Evolutionary conservation across 176 grass and related monocot genomes (phyloP).

Genomic region (Aegilops tauschii): DNA sequence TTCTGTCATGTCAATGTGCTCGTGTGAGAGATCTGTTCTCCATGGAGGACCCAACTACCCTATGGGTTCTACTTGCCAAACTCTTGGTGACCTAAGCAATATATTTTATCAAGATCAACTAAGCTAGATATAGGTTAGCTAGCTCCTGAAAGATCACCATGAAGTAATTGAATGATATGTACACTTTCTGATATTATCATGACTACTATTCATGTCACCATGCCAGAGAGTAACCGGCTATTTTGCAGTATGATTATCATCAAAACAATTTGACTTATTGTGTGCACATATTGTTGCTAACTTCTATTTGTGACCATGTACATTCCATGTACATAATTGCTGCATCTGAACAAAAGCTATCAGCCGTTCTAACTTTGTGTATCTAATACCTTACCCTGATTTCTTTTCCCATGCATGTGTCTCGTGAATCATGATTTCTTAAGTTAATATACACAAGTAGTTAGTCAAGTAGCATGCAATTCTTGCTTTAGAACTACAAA

Average conservation of each 20-base stretch:
- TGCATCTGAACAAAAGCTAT: slow-evolving; percentile 6
- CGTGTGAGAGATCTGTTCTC: slow-evolving; percentile 10
- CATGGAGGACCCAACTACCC: slow-evolving; percentile 17
- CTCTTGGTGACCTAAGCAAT: slow-evolving; percentile 14
- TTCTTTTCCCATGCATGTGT: background rate
- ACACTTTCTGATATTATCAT: background rate
- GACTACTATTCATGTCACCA: background rate
- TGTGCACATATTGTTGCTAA: background rate
- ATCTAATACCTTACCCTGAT: background rate
- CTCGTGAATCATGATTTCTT: background rate
- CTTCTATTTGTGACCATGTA: background rate
- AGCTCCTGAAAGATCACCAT: background rate
- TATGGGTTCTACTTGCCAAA: slow-evolving; percentile 28
- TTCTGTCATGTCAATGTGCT: slow-evolving; percentile 28
- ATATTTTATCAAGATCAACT: background rate
- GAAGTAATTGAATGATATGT: too few relatives aligned
- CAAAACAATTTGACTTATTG: background rate
- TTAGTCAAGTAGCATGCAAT: background rate
- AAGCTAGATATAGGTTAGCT: slow-evolving; percentile 14
- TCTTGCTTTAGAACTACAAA: background rate
- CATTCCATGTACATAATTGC: background rate
- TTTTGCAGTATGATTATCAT: background rate
- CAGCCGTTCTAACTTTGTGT: background rate
- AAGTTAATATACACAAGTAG: background rate
- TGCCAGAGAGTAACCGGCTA: background rate